A percentile compares a stretch with the other conserved stretches of the same genome.
Evolutionary conservation across 2,329 filamentous ascomycete species (phyloP).

Genomic region (Paecilomyces variotii): DNA sequence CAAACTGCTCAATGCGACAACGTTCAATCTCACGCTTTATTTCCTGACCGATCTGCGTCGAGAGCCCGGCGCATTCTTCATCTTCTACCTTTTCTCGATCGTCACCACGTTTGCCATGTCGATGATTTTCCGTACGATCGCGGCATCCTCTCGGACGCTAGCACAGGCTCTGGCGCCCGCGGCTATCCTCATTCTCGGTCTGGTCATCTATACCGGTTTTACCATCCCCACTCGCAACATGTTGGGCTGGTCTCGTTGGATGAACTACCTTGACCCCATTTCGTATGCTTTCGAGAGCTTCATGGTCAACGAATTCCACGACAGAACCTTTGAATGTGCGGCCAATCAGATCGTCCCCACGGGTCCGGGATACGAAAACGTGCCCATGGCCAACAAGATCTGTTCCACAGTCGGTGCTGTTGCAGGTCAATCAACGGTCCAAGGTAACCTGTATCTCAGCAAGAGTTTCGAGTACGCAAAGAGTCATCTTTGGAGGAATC

Average conservation of each 20-base stretch:
- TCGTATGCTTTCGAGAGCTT: conserved; percentile 24
- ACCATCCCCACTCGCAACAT: conserved; percentile 34
- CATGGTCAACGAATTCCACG: conserved; percentile 25
- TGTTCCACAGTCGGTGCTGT: conserved; percentile 14
- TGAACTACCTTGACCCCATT: conserved; percentile 24
- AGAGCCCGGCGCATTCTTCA: conserved; percentile 70
- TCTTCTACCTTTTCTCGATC: conserved; percentile 73
- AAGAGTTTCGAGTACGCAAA: conserved; percentile 50
- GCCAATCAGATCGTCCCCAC: conserved; percentile 7
- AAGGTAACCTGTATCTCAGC: conserved; percentile 51
- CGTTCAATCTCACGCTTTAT: conserved; percentile 74
- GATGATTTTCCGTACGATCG: conserved; percentile 82
- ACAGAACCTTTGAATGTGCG: conserved; percentile 21
- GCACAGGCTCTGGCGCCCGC: conserved; percentile 47
- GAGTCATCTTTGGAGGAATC: conserved; percentile 57
- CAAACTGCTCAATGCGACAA: conserved; percentile 62
- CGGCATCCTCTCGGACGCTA: conserved; percentile 35
- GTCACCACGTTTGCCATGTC: conserved; percentile 52
- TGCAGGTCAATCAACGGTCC: conserved; percentile 19
- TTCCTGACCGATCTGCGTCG: conserved; percentile 78
- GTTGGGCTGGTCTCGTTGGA: conserved; percentile 44
- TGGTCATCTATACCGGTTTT: conserved; percentile 30
- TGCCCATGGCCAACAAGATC: conserved; percentile 14
- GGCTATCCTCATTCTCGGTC: conserved; percentile 20
- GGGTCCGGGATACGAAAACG: conserved; percentile 14